Base-by-base conservation (phyloP, 2,329 filamentous ascomycete genomes). In the Didymellaceae sp. region DNA sequence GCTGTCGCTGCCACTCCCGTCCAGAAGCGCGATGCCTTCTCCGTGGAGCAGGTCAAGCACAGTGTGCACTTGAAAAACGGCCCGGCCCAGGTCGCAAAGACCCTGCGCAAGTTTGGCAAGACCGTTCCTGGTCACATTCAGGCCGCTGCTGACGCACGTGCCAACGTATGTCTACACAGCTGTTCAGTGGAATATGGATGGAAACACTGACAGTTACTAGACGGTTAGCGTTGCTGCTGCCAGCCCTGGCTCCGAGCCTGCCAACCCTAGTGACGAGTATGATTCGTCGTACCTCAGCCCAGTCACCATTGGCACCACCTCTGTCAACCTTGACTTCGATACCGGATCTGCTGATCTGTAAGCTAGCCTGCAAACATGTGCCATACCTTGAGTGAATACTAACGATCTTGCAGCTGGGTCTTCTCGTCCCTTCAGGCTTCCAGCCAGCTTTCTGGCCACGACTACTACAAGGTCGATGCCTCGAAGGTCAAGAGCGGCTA, bases 261-360 rank as follows among this genome's bases (percentile, higher is more conserved):
- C 76, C 38, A 70, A 66, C 28, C 76, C 77, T 10, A 65, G 67
- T 48, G 76, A 78, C 45, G 55, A 69, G 26, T 66, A 68, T 52
- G 70, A 73, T 32, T 62, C 61, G 6, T 56, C 62, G 11, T 71
- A 69, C 49, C 52, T 70, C 45, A 60, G 57, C 57, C 83, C 86
- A 0, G 82, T 91, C 37, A 78, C 76, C 2, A 76, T 91, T 55
- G 89, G 88, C 34, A 74, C 80, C 65, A 84, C 86, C 60, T 81
- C 75, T 3, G 67, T 90, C 55, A 80, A 84, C 52, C 69, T 91
- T 53, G 86, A 90, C 66, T 81, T 91, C 53, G 89, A 91, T 59
- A 91, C 88, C 11, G 86, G 79, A 55, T 87, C 78, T 56, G 79
- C 85, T 32, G 86, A 88, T 73, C 81, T 89, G 86, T 85, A 72